A percentile compares a stretch with the other conserved stretches of the same genome.
Conservation (phyloP, 2,329 filamentous ascomycete genomes). For the Corinectria fuckeliana region DNA sequence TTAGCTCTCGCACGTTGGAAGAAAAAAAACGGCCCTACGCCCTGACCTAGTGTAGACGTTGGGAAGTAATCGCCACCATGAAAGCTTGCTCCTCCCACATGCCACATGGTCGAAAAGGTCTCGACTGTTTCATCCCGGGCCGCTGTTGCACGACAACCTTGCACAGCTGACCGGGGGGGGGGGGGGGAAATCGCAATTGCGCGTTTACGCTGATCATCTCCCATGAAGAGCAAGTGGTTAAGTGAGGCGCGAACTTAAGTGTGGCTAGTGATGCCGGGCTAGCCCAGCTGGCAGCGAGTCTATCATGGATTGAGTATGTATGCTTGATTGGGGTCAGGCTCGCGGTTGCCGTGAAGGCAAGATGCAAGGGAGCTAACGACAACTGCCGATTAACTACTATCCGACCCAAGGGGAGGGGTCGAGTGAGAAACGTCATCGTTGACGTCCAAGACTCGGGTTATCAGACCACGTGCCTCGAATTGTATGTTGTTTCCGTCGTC, state of each 20-base stretch:
- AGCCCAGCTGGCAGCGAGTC: conserved; percentile 17
- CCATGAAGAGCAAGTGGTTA: too few species aligned
- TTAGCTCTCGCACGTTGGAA: neutral
- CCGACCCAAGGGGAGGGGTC: too few species aligned
- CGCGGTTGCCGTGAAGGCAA: neutral
- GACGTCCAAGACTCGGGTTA: conserved; percentile 29
- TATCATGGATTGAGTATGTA: neutral
- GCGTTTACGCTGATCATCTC: conserved; percentile 22
- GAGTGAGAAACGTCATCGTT: conserved; percentile 20
- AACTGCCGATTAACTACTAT: neutral
- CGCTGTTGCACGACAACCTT: conserved; percentile 34
- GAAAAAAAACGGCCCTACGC: neutral
- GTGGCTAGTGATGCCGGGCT: conserved; percentile 33
- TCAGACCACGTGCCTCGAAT: too few species aligned
- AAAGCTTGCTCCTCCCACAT: conserved; percentile 26
- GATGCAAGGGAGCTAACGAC: neutral
- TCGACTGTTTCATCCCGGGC: conserved; percentile 25
- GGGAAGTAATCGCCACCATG: neutral
- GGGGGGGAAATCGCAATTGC: conserved; percentile 13
- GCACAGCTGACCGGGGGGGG: conserved; percentile 27
- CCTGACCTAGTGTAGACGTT: too few species aligned
- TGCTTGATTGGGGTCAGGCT: neutral
- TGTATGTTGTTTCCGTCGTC: conserved; percentile 5
- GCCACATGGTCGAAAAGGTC: conserved; percentile 13
- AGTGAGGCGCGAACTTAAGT: conserved; percentile 33